Conservation (phyloP, 495 filamentous ascomycete species). For the Aspergillus ellipticus region DNA sequence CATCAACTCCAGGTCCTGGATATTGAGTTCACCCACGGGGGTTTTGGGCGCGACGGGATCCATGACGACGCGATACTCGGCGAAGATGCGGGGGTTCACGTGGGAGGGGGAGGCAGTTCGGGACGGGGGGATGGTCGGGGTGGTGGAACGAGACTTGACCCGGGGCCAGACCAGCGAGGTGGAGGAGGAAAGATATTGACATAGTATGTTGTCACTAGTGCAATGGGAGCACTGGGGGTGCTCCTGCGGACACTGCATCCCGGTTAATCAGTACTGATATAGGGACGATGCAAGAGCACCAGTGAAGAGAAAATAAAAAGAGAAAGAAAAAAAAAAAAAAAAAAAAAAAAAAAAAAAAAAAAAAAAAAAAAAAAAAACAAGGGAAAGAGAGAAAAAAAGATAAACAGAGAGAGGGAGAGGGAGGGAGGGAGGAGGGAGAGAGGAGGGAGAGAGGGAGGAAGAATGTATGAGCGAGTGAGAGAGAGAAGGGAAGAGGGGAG, state of each 20-base stretch:
- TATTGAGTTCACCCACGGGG: slow-evolving; percentile 12
- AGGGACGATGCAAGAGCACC: background rate
- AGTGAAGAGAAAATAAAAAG: background rate
- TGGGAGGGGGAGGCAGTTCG: slow-evolving; percentile 8
- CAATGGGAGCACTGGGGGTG: slow-evolving; percentile 29
- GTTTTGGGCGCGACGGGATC: background rate
- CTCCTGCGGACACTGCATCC: slow-evolving; percentile 13
- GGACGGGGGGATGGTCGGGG: slow-evolving; percentile 15
- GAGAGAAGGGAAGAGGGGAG: too few species aligned
- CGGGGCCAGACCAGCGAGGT: slow-evolving; percentile 25
- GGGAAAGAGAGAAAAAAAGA: too few species aligned
- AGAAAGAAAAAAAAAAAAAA: background rate
- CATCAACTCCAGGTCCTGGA: slow-evolving; percentile 43
- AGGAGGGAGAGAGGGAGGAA: background rate
- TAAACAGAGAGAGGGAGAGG: background rate
- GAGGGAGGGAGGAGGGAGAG: background rate
- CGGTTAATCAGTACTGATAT: slow-evolving; percentile 13
- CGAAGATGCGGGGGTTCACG: slow-evolving; percentile 6
- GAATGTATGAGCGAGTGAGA: too few species aligned
- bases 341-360: background rate
- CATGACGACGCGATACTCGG: slow-evolving; percentile 13
- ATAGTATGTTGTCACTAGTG: slow-evolving; percentile 30
- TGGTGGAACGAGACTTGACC: slow-evolving; percentile 17
- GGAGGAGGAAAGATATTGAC: slow-evolving; percentile 26
- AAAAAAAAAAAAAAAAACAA: background rate